Evolutionary conservation across 805 yeast species (phyloP).

Genomic region (Groenewaldozyma salmanticensis): DNA sequence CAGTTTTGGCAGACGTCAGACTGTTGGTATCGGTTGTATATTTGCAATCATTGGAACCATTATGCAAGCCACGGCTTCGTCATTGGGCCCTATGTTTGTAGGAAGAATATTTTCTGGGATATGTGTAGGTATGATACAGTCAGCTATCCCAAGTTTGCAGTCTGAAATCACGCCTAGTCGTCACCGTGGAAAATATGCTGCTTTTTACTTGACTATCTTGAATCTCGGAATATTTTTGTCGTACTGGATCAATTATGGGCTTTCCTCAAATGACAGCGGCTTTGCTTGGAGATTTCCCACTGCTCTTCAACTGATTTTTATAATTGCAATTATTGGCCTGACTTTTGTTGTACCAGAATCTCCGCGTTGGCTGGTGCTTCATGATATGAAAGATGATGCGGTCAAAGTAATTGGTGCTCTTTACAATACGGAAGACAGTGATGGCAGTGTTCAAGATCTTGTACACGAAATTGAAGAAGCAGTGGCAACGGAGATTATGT

Average conservation of each 20-base stretch:
- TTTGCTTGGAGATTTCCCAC: slow-evolving; percentile 63
- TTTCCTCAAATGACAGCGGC: slow-evolving; percentile 1
- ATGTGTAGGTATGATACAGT: slow-evolving; percentile 46
- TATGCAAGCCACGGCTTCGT: slow-evolving; percentile 50
- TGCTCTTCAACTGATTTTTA: slow-evolving; percentile 50
- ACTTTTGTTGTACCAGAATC: slow-evolving; percentile 5
- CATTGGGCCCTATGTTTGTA: slow-evolving; percentile 64
- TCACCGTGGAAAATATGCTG: slow-evolving; percentile 4
- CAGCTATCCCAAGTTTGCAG: slow-evolving; percentile 4
- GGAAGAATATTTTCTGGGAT: slow-evolving; percentile 67
- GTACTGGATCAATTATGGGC: slow-evolving; percentile 10
- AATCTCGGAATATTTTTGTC: slow-evolving; percentile 5
- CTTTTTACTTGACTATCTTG: slow-evolving; percentile 3
- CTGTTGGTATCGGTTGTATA: slow-evolving; percentile 3
- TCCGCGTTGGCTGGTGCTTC: slow-evolving; percentile 6
- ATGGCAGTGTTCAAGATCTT: slow-evolving; percentile 1
- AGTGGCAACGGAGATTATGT: slow-evolving; percentile 2
- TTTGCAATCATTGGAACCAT: slow-evolving; percentile 4
- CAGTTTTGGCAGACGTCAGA: slow-evolving; percentile 5
- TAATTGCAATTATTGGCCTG: slow-evolving; percentile 18
- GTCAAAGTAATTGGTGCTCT: slow-evolving; percentile 3
- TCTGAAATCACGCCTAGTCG: slow-evolving; percentile 3
- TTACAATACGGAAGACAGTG: neutral
- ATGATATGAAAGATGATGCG: slow-evolving; percentile 5
- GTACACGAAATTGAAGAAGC: slow-evolving; percentile 6